Conservation (phyloP, 1,284 basidiomycete species). For the Ustilago esculenta region DNA sequence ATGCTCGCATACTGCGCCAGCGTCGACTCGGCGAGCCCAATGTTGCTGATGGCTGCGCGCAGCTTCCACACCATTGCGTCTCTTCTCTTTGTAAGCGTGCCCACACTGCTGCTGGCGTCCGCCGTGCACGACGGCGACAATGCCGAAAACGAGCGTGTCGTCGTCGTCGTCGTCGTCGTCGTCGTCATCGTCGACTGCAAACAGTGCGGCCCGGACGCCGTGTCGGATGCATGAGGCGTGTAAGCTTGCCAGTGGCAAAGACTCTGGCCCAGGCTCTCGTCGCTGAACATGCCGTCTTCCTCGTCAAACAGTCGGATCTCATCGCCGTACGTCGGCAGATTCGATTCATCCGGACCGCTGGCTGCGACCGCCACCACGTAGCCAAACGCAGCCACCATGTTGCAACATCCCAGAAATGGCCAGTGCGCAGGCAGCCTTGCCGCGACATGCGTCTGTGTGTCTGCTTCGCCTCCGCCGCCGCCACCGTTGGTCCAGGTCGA, state of each 20-base stretch:
- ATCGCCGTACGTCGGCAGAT: slow-evolving; percentile 11
- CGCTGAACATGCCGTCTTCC: background rate
- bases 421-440: slow-evolving; percentile 9
- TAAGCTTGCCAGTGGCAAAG: too few species aligned
- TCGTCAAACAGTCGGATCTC: slow-evolving; percentile 15
- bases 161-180: too few species aligned
- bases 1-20: slow-evolving; percentile 10
- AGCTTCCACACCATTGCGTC: slow-evolving; percentile 20
- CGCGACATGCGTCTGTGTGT: background rate
- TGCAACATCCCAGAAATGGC: slow-evolving; percentile 22
- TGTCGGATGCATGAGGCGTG: too few species aligned
- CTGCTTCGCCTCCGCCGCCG: background rate
- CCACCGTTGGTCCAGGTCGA: background rate
- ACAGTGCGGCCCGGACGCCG: too few species aligned
- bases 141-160: too few species aligned
- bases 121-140: too few species aligned
- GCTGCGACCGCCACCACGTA: slow-evolving; percentile 25
- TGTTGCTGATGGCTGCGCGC: slow-evolving; percentile 19
- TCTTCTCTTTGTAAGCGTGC: background rate
- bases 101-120: background rate
- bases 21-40: slow-evolving; percentile 19
- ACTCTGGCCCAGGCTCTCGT: too few species aligned
- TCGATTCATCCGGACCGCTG: slow-evolving; percentile 9
- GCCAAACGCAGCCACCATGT: slow-evolving; percentile 19
- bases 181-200: too few species aligned